A percentile compares a stretch with the other conserved stretches of the same genome.
These are phyloP conservation scores for Holtermanniella nyarrowii DNA, from an alignment of 768 basidiomycete genomes.

Conservation along the genomic window DNA sequence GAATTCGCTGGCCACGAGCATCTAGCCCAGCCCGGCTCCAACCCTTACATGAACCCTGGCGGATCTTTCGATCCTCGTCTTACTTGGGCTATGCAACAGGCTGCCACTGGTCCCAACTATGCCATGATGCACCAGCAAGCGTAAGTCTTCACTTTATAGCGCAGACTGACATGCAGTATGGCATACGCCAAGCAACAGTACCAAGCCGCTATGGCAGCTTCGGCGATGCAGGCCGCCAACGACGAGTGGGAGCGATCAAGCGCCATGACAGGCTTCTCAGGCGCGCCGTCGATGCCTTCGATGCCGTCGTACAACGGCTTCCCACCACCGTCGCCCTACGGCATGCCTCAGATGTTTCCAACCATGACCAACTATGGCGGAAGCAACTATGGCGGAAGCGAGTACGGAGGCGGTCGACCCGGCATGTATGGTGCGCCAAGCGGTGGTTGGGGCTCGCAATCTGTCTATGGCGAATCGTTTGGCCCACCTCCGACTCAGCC, in stretches of 20 bases:
- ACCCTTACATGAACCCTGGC: neutral
- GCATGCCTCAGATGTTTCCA: constrained; percentile 2
- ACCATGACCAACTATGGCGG: neutral
- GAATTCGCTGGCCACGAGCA: constrained; percentile 43
- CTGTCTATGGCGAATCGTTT: constrained; percentile 8
- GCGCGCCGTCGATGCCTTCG: neutral
- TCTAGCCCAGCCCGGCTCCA: constrained; percentile 32
- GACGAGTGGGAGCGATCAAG: constrained; percentile 85
- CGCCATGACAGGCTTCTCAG: constrained; percentile 44
- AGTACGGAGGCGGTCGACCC: neutral
- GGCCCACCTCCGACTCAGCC: neutral
- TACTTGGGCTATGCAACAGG: constrained; percentile 8
- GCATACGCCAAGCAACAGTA: constrained; percentile 77
- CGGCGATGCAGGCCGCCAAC: constrained; percentile 76
- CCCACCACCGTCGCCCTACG: constrained; percentile 1
- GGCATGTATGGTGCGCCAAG: neutral
- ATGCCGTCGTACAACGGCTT: neutral
- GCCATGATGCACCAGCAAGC: constrained; percentile 76
- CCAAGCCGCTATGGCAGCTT: constrained; percentile 80
- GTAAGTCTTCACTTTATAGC: constrained; percentile 3
- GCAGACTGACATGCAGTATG: constrained; percentile 43
- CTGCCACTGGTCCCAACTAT: constrained; percentile 48
- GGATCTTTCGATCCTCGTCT: constrained; percentile 3
- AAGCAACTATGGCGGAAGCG: constrained; percentile 2
- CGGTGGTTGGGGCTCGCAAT: neutral